Evolutionary conservation across 164 flowering plant species (phyloP).

Genomic region (Chimonanthus salicifolius): DNA sequence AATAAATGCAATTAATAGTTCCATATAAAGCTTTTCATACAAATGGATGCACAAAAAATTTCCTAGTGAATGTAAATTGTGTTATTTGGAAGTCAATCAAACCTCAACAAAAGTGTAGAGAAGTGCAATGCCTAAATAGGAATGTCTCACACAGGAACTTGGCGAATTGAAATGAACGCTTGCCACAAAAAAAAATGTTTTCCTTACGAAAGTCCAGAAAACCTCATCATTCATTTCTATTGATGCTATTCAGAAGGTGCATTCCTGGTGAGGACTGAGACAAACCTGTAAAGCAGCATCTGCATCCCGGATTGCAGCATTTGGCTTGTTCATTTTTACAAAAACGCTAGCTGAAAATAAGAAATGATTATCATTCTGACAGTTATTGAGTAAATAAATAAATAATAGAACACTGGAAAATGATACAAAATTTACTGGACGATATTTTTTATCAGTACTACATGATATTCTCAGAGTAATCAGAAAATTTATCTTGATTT

Average conservation of each 20-base stretch:
- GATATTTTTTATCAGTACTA: too few species aligned
- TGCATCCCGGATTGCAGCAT: constrained; percentile 93
- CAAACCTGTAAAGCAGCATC: constrained; percentile 79
- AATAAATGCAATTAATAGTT: too few species aligned
- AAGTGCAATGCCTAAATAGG: neutral
- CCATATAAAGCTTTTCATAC: too few species aligned
- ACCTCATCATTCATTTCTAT: neutral
- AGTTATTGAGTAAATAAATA: neutral
- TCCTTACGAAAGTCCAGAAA: neutral
- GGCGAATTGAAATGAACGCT: neutral
- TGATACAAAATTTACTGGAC: neutral
- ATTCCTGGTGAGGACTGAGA: neutral
- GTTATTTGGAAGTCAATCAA: neutral
- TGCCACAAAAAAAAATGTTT: neutral
- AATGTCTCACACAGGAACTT: neutral
- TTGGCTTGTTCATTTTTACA: constrained; percentile 88
- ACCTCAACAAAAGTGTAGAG: neutral
- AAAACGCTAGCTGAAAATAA: constrained; percentile 62
- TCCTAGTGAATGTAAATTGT: neutral
- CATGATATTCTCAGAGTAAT: neutral
- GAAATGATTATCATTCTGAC: neutral
- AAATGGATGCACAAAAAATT: too few species aligned
- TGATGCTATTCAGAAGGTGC: neutral
- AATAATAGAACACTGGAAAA: neutral
- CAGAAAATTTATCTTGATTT: neutral